Evolutionary conservation across 139 green algal genomes (phyloP).

Genomic region (Closterium sp.): DNA sequence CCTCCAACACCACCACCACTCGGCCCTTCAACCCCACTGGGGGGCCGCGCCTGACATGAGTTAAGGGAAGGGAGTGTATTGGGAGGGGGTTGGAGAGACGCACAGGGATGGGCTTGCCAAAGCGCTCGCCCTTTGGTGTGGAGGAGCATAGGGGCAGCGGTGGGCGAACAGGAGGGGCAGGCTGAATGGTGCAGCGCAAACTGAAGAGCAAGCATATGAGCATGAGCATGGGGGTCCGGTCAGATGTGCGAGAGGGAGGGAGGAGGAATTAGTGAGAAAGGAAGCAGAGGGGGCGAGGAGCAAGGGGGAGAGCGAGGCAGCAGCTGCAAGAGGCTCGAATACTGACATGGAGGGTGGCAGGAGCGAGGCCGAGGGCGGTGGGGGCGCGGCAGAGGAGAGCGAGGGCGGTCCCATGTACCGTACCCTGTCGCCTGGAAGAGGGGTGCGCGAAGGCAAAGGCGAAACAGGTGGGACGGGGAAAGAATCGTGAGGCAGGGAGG

Average conservation of each 20-base stretch:
- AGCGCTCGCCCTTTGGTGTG: not conserved
- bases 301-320: too few relatives aligned
- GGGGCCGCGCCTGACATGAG: conserved; percentile 9
- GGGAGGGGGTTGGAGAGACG: not conserved
- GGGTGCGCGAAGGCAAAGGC: too few relatives aligned
- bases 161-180: too few relatives aligned
- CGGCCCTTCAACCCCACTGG: not conserved
- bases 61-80: not conserved
- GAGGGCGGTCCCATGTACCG: not conserved
- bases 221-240: too few relatives aligned
- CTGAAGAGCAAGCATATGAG: too few relatives aligned
- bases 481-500: too few relatives aligned
- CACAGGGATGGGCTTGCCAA: not conserved
- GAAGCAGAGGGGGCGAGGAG: too few relatives aligned
- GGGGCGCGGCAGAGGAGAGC: not conserved
- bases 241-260: too few relatives aligned
- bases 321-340: not conserved
- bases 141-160: too few relatives aligned
- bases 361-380: not conserved
- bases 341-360: not conserved
- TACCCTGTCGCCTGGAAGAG: not conserved
- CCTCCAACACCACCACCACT: conserved; percentile 54
- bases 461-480: too few relatives aligned
- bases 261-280: too few relatives aligned
- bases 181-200: too few relatives aligned